Evolutionary conservation across 163 green algal genomes (phyloP).

Genomic region (Chloroidium sp.): DNA sequence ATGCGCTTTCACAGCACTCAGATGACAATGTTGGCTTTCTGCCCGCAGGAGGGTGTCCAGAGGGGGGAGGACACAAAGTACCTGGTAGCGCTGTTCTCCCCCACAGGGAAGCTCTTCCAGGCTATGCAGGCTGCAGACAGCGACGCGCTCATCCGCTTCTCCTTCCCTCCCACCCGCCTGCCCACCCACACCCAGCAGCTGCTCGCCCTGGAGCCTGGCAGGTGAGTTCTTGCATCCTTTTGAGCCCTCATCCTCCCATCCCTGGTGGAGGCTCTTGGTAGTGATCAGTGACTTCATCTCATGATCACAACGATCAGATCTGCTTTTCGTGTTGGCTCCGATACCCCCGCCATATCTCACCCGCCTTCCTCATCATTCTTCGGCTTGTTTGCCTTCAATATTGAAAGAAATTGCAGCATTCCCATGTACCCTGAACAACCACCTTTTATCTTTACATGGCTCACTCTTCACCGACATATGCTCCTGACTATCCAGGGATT

Average conservation of each 20-base stretch:
- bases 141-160: constrained; percentile 63
- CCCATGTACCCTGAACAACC: too few species aligned
- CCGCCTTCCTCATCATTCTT: too few species aligned
- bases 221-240: constrained; percentile 1
- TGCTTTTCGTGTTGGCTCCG: too few species aligned
- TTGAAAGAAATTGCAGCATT: too few species aligned
- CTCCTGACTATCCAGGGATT: too few species aligned
- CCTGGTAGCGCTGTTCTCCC: constrained; percentile 55
- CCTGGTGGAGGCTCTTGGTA: neutral
- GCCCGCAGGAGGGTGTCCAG: constrained; percentile 7
- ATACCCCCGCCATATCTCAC: too few species aligned
- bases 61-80: constrained; percentile 50
- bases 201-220: constrained; percentile 37
- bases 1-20: too few species aligned
- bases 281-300: neutral
- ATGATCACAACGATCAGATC: too few species aligned
- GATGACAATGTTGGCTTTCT: too few species aligned
- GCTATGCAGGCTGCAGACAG: constrained; percentile 63
- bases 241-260: neutral
- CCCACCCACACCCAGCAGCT: constrained; percentile 73
- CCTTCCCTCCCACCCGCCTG: constrained; percentile 67
- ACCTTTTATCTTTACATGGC: too few species aligned
- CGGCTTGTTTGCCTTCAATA: too few species aligned
- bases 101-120: constrained; percentile 57
- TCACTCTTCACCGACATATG: too few species aligned